phyloP scores from a whole-genome alignment of 306 rosid species.

The Heteromeles arbutifolia region DNA sequence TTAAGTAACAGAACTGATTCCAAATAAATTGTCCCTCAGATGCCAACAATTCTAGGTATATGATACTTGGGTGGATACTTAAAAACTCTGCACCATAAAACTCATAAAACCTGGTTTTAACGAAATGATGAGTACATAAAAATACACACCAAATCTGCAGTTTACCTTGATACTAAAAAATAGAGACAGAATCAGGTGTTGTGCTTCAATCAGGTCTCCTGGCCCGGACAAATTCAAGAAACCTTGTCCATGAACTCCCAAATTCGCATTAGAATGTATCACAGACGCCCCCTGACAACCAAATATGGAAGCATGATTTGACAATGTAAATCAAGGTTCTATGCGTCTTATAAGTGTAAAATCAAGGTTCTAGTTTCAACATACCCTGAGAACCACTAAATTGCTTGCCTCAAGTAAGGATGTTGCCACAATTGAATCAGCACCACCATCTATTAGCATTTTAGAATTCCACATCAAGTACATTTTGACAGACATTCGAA shows the following conservation, averaged over 20 bases:
- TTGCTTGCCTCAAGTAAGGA: slow-evolving; percentile 92
- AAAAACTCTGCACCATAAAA: background rate
- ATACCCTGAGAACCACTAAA: slow-evolving; percentile 87
- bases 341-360: background rate
- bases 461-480: slow-evolving; percentile 85
- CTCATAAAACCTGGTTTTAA: background rate
- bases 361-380: slow-evolving; percentile 11
- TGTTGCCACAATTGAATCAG: slow-evolving; percentile 68
- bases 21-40: background rate
- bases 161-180: slow-evolving; percentile 76
- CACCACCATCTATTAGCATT: slow-evolving; percentile 71
- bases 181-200: slow-evolving; percentile 69
- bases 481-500: slow-evolving; percentile 95
- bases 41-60: background rate
- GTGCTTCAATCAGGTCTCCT: slow-evolving; percentile 91
- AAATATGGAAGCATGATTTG: slow-evolving; percentile 20
- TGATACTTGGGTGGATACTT: background rate
- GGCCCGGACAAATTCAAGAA: slow-evolving; percentile 85
- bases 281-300: slow-evolving; percentile 70
- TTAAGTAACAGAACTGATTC: background rate
- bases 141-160: slow-evolving; percentile 10
- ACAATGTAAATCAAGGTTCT: slow-evolving; percentile 4
- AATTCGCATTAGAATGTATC: slow-evolving; percentile 87
- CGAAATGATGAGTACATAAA: background rate
- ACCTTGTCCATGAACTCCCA: slow-evolving; percentile 99